Evolutionary conservation across 179 eudicot genomes (phyloP).

Genomic region (Silene vulgaris): DNA sequence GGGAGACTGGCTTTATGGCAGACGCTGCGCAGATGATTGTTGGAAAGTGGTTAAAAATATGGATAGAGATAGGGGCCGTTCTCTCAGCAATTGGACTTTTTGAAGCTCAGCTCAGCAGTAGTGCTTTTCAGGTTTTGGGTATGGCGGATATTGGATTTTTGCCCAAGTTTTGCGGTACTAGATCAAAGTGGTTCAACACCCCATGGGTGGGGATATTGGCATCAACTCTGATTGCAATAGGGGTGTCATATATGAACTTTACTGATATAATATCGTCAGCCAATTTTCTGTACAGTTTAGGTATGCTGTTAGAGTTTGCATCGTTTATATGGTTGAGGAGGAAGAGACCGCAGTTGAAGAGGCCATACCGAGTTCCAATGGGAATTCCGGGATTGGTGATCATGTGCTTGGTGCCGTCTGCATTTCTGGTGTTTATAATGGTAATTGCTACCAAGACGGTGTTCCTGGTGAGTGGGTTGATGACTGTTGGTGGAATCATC

Average conservation of each 20-base stretch:
- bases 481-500: slow-evolving; percentile 56
- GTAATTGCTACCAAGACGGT: slow-evolving; percentile 64
- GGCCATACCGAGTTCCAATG: slow-evolving; percentile 63
- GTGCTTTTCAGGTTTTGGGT: slow-evolving; percentile 57
- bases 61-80: slow-evolving; percentile 67
- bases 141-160: slow-evolving; percentile 60
- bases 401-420: slow-evolving; percentile 69
- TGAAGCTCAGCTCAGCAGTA: slow-evolving; percentile 60
- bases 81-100: slow-evolving; percentile 58
- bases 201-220: slow-evolving; percentile 67
- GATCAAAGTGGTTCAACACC: slow-evolving; percentile 64
- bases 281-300: slow-evolving; percentile 58
- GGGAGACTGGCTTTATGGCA: slow-evolving; percentile 61
- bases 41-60: slow-evolving; percentile 59
- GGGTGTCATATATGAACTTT: slow-evolving; percentile 42
- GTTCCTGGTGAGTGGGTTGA: slow-evolving; percentile 56
- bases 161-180: slow-evolving; percentile 41
- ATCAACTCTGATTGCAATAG: slow-evolving; percentile 42
- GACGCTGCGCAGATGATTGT: slow-evolving; percentile 50
- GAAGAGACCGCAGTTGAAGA: slow-evolving; percentile 37
- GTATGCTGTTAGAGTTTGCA: slow-evolving; percentile 62
- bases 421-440: slow-evolving; percentile 62
- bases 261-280: slow-evolving; percentile 51
- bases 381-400: slow-evolving; percentile 40
- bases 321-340: slow-evolving; percentile 54